phyloP scores from a whole-genome alignment of 768 basidiomycete species.

The Lactarius vividus region DNA sequence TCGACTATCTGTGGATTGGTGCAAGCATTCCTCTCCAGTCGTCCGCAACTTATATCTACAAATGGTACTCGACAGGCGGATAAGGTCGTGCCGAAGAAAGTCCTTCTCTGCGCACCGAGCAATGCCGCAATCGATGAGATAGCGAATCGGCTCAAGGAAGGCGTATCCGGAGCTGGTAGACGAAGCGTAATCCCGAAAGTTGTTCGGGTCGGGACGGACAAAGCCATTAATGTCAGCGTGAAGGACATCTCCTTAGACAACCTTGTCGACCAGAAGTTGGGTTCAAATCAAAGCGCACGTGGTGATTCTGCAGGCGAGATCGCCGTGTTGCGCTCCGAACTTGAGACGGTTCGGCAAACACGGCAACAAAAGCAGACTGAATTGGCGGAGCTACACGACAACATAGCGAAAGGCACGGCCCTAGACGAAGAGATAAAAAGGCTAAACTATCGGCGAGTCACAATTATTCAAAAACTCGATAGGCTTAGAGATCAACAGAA shows the following conservation, averaged over 20 bases:
- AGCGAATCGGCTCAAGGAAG: conserved; percentile 78
- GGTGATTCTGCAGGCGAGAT: conserved; percentile 56
- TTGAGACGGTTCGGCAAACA: conserved; percentile 63
- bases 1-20: conserved; percentile 97
- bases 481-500: conserved; percentile 79
- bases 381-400: conserved; percentile 53
- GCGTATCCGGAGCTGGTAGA: conserved; percentile 59
- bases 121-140: conserved; percentile 99
- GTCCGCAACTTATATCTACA: conserved; percentile 46
- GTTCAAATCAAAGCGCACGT: conserved; percentile 39
- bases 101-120: conserved; percentile 94
- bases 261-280: conserved; percentile 75
- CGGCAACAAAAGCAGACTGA: conserved; percentile 63
- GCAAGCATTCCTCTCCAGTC: conserved; percentile 69
- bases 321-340: conserved; percentile 55
- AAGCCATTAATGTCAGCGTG: conserved; percentile 71
- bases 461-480: conserved; percentile 68
- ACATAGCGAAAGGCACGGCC: conserved; percentile 47
- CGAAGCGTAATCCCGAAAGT: conserved; percentile 63
- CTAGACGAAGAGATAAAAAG: conserved; percentile 71
- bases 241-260: conserved; percentile 85
- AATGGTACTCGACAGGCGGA: conserved; percentile 40
- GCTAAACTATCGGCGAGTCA: conserved; percentile 62
- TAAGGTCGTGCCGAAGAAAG: conserved; percentile 56
- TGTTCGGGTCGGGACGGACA: conserved; percentile 84